Evolutionary conservation across 1,139 yeast genomes (phyloP), one percentile per base, ranked within the genome.

Genomic region (Yamadazyma triangularis): DNA sequence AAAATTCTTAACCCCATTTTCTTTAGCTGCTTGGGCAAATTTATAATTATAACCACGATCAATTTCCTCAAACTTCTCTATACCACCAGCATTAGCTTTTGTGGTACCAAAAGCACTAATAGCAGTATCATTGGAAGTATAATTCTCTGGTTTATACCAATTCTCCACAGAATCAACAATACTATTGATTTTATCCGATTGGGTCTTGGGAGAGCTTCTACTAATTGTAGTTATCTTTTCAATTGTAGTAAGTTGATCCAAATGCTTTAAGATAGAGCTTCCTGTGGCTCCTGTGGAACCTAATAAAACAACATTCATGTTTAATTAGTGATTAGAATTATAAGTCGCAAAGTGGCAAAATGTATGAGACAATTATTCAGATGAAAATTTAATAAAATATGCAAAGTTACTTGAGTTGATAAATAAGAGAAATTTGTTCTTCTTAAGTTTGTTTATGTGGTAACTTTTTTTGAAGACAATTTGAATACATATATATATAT

Each of bases 281-380:
- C 86, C 86, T 25, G 77, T 76, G 20, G 78, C 56, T 5, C 86
- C 86, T 1, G 85, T 78, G 20, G 83, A 68, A 10, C 86, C 86
- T 33, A 78, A 44, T n/a, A 67, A 39, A 36, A 63, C n/a, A n/a
- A n/a, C n/a, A n/a, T n/a, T n/a, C n/a, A n/a, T n/a, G n/a, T n/a
- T n/a, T n/a, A n/a, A n/a, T n/a, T n/a, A n/a, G n/a, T n/a, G n/a
- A n/a, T n/a, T n/a, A n/a, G n/a, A n/a, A n/a, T n/a, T n/a, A n/a
- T n/a, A n/a, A n/a, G n/a, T n/a, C n/a, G n/a, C n/a, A n/a, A n/a
- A n/a, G n/a, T n/a, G n/a, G n/a, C n/a, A n/a, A n/a, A n/a, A n/a
- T n/a, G n/a, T n/a, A n/a, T n/a, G n/a, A n/a, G n/a, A n/a, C n/a
- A n/a, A n/a, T n/a, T n/a, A n/a, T n/a, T n/a, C n/a, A n/a, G n/a